phyloP scores from a whole-genome alignment of 1,139 yeast genomes.

The Entelexis sorbosivorans region DNA sequence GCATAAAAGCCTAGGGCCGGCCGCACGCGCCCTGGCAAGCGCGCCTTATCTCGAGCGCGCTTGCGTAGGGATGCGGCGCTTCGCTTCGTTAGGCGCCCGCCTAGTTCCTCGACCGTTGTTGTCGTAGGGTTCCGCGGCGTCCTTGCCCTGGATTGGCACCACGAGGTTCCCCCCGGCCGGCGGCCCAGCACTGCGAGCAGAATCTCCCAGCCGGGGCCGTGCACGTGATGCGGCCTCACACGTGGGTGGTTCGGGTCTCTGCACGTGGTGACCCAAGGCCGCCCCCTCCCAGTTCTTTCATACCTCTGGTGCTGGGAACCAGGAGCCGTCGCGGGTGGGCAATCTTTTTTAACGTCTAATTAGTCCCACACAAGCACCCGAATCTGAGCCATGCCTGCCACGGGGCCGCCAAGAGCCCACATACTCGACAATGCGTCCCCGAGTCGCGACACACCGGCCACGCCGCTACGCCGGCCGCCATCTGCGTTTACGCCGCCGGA shows the following conservation, averaged over 20 bases:
- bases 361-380: neutral
- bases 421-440: neutral
- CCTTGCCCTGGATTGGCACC: neutral
- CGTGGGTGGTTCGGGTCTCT: neutral
- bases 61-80: slow-evolving; percentile 1
- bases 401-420: neutral
- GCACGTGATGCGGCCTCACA: neutral
- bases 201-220: neutral
- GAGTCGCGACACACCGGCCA: neutral
- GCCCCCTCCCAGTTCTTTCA: neutral
- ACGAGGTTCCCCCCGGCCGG: too few relatives aligned
- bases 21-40: neutral
- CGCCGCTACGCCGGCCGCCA: neutral
- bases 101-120: neutral
- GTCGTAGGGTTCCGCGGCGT: neutral
- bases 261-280: slow-evolving; percentile 2
- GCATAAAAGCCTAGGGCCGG: too few relatives aligned
- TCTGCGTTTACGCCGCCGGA: neutral
- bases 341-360: neutral
- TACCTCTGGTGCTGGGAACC: neutral
- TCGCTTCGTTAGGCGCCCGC: neutral
- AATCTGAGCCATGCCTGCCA: neutral
- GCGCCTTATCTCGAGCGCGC: neutral
- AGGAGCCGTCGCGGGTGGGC: neutral
- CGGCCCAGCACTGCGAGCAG: too few relatives aligned